Evolutionary conservation across 305 asterid genomes (phyloP).

Genomic region (Rubia balearica): DNA sequence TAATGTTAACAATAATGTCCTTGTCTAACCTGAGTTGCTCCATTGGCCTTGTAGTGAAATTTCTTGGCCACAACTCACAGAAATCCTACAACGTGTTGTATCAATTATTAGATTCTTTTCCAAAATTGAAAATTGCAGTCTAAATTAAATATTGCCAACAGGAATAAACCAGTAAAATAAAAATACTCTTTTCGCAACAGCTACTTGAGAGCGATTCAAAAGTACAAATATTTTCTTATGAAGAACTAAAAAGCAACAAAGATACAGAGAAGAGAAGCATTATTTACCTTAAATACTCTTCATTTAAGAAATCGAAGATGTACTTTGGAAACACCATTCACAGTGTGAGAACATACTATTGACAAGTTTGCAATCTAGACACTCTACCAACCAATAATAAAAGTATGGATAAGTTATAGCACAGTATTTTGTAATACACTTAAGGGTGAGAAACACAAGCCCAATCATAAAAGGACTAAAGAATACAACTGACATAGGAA

Average conservation of each 20-base stretch:
- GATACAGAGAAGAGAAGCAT: background rate
- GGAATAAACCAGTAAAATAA: background rate
- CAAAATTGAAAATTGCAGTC: background rate
- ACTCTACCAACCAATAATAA: slow-evolving; percentile 26
- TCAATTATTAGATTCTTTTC: background rate
- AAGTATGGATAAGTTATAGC: slow-evolving; percentile 6
- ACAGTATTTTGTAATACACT: background rate
- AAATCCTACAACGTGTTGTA: slow-evolving; percentile 25
- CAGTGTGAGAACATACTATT: slow-evolving; percentile 42
- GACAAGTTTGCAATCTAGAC: slow-evolving; percentile 49
- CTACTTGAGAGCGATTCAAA: background rate
- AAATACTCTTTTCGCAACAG: background rate
- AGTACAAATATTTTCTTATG: background rate
- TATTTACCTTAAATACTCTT: slow-evolving; percentile 33
- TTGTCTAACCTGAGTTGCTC: slow-evolving; percentile 36
- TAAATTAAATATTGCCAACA: background rate
- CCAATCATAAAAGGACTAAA: background rate
- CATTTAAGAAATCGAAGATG: slow-evolving; percentile 37
- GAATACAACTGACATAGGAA: background rate
- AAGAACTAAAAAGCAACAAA: slow-evolving; percentile 6
- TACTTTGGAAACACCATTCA: slow-evolving; percentile 45
- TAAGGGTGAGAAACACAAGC: background rate
- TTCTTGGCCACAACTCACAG: slow-evolving; percentile 37
- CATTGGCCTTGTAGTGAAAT: slow-evolving; percentile 35
- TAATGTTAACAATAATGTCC: background rate